Evolutionary conservation across 176 grass and related monocot genomes (phyloP).

Genomic region (Oryza coarctata): DNA sequence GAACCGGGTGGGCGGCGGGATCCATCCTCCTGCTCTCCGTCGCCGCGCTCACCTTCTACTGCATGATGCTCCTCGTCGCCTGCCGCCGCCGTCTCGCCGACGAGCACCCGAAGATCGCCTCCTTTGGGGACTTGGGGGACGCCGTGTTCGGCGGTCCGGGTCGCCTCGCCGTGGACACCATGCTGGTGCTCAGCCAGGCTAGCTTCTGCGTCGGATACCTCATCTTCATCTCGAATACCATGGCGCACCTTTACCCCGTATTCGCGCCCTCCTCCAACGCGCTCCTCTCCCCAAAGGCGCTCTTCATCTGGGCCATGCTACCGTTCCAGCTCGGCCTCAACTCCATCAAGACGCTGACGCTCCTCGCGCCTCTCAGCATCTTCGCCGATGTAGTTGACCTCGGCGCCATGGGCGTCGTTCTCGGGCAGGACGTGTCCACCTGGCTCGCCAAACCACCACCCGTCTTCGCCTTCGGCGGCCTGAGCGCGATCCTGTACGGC

Average conservation of each 20-base stretch:
- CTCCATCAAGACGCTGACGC: constrained; percentile 89
- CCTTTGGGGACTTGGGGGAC: constrained; percentile 80
- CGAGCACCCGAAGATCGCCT: constrained; percentile 62
- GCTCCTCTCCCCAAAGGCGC: constrained; percentile 63
- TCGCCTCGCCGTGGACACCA: constrained; percentile 67
- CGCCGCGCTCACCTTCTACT: constrained; percentile 81
- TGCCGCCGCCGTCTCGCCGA: constrained; percentile 65
- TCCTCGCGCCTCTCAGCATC: constrained; percentile 87
- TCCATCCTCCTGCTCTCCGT: constrained; percentile 57
- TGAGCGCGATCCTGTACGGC: constrained; percentile 64
- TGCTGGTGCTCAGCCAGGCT: constrained; percentile 88
- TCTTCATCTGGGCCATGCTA: constrained; percentile 79
- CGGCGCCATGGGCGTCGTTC: constrained; percentile 90
- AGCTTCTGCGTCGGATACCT: constrained; percentile 93
- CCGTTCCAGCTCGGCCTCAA: constrained; percentile 97
- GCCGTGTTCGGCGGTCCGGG: constrained; percentile 57
- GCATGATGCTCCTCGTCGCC: constrained; percentile 93
- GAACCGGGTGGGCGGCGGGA: constrained; percentile 80
- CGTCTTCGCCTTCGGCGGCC: constrained; percentile 53
- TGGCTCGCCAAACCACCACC: constrained; percentile 40
- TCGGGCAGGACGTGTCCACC: constrained; percentile 65
- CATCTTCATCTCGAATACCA: constrained; percentile 88
- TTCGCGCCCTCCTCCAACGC: constrained; percentile 35
- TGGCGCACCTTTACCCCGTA: constrained; percentile 62
- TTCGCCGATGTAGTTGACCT: constrained; percentile 92